Base-by-base conservation (phyloP, 176 grass and related monocot species). In the Oryza officinalis region DNA sequence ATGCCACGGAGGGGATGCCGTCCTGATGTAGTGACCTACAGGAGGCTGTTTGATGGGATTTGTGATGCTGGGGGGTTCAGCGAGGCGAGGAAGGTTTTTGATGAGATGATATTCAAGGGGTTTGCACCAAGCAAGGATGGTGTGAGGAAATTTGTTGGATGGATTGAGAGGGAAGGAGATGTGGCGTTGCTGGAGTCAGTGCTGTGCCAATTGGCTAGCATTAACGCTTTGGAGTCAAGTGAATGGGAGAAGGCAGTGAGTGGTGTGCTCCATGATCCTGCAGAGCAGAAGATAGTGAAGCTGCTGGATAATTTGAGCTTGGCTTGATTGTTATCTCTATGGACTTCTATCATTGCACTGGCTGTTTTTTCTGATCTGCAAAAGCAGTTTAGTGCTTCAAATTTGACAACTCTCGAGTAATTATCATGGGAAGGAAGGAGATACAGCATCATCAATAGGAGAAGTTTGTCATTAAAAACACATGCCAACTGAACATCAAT, bases 91-190 rank as follows among this genome's bases (percentile, higher is more conserved):
- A 38, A 69, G 75, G 47, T 91, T 84, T 86, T 94, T 44, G 65
- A 83, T 74, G 94, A 97, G 69, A 97, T 97, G 94, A 5, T 76
- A 13, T 86, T 88, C 47, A 89, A 88, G 74, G 94, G 89, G 10
- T 90, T 91, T 84, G 80, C 75, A 23, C 94, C 91, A 14, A 81
- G 84, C 65, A 80, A 69, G 43, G 71, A 74, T 33, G 30, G 81
- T 33, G 83, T 15, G 27, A 83, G 25, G 25, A 93, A 82, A 66
- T 85, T 93, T 25, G 11, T 93, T 52, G 63, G 80, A 77, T 86
- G 91, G 69, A 46, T 93, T 75, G n/a, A 75, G n/a, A 80, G 45
- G 76, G 76, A 80, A 87, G 86, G 87, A 22, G 26, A 78, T 89
- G 54, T 13, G 22, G 59, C 17, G 14, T 76, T 50, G 27, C 63